Percentiles rank a stretch among this genome's conserved stretches.
phyloP scores from a whole-genome alignment of 768 basidiomycete genomes.

The Boletus subcaerulescens region DNA sequence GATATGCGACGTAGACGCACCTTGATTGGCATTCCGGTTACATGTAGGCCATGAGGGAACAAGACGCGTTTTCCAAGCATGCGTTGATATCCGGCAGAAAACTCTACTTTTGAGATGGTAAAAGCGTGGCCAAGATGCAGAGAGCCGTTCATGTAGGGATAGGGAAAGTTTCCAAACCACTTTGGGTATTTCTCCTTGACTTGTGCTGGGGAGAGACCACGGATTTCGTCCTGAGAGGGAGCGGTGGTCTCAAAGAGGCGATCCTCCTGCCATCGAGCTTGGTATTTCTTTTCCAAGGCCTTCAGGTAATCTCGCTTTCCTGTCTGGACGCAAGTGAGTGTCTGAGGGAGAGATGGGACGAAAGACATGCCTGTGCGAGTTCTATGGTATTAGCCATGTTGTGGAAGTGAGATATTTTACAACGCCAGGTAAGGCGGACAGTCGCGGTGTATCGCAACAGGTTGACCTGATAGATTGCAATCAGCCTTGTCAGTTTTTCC shows the following conservation, averaged over 20 bases:
- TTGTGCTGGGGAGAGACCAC: slow-evolving; percentile 60
- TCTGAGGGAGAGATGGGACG: not conserved
- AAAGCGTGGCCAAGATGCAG: slow-evolving; percentile 97
- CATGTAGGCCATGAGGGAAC: slow-evolving; percentile 98
- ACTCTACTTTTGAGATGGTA: slow-evolving; percentile 97
- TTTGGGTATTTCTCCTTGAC: slow-evolving; percentile 81
- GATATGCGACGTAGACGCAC: slow-evolving; percentile 42
- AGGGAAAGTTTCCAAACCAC: slow-evolving; percentile 97
- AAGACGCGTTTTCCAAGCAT: slow-evolving; percentile 92
- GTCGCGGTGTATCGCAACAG: slow-evolving; percentile 20
- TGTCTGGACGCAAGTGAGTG: slow-evolving; percentile 52
- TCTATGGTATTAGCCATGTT: slow-evolving; percentile 64
- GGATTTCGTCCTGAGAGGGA: slow-evolving; percentile 64
- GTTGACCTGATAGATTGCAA: slow-evolving; percentile 23
- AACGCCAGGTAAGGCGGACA: slow-evolving; percentile 30
- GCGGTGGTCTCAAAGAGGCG: slow-evolving; percentile 83
- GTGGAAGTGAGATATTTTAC: slow-evolving; percentile 28
- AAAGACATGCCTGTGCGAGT: slow-evolving; percentile 50
- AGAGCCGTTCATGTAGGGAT: slow-evolving; percentile 98
- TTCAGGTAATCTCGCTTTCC: slow-evolving; percentile 89
- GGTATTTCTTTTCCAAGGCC: slow-evolving; percentile 80
- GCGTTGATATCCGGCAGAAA: slow-evolving; percentile 90
- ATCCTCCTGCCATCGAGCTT: slow-evolving; percentile 74
- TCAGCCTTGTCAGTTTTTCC: slow-evolving; percentile 15
- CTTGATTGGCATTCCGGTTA: slow-evolving; percentile 99